Base-by-base conservation (phyloP, 306 rosid genomes). In the Prunus fruticosa region DNA sequence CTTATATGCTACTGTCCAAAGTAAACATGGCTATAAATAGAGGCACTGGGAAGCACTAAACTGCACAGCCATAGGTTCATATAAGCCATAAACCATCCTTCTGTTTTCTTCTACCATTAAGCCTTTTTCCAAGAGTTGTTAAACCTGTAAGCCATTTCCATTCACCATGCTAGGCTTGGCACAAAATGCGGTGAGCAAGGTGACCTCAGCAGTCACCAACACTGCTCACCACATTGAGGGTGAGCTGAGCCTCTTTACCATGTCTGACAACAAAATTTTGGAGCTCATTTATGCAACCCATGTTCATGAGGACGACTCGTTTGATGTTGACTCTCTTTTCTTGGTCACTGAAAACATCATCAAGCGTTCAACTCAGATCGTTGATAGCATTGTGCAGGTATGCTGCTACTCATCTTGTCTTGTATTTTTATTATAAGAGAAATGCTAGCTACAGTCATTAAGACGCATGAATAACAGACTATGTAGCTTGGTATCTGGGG, bases 341-440 rank as follows among this genome's bases (percentile, higher is more conserved):
- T 18, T 25, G n/a, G 70, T 87, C 67, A 82, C 79, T 27, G 81
- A 89, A 11, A 87, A 80, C 74, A 84, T 85, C 54, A 72, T 85
- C 58, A 79, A 73, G 12, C 94, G 83, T 19, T 81, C 91, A 3
- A 82, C 81, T 50, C 86, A 71, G 61, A 82, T 86, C 78, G 89
- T 87, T 56, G 89, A 85, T 64, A 76, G 20, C 63, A 64, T 80
- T 53, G 87, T 84, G 8, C 93, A 81, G 93, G 93, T 87, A 67
- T 11, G 27, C 3, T 38, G 43, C 43, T 38, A 7, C 43, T 38
- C 43, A 9, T 38, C 8, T 38, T 38, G 43, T 38, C 43, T 6
- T 0, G 43, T 38, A 6, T 38, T 38, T 38, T 38, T 38, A 38
- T 38, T 38, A 38, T 6, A 34, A 34, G 41, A 34, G 1, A 6